Evolutionary conservation across 164 flowering plant species (phyloP), one percentile per base, ranked within the genome.

Genomic region (Nelumbo lutea): DNA sequence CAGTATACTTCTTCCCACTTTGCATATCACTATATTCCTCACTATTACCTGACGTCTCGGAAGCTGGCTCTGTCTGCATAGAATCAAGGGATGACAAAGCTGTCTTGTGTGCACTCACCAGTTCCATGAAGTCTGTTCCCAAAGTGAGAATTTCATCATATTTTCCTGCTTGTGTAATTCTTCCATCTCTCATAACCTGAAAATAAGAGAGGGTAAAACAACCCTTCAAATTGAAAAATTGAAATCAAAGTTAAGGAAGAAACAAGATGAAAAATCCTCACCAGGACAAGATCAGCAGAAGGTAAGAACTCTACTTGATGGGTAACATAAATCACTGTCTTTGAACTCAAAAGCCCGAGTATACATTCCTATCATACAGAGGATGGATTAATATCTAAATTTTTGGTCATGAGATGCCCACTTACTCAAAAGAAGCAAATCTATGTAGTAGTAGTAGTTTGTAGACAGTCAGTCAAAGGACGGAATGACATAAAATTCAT

Each of bases 141-240:
- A 85, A 84, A 75, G 66, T 79, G 2, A 89, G 88, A 70, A 95
- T 83, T 42, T 88, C 93, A 56, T 80, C 72, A 72, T 88, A 95
- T 67, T 86, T 92, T 59, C 97, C 98, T 42, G 89, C 84, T 80
- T 94, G 97, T 14, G 83, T 80, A 62, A 95, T 84, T 71, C 72
- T 81, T 50, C 98, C 98, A 77, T 85, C 96, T 82, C 80, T 83
- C 91, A 89, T 85, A 61, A 89, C 90, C 95, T 89, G 74, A 42
- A 58, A 65, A 47, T 43, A 62, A 59, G 45, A 53, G 5, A 64
- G 38, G 14, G 48, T 39, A 11, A 45, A 47, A n/a, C 8, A 7
- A 46, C 56, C 61, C 46, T 6, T 57, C 4, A 14, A 56, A 41
- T 51, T 13, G 14, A 42, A 38, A 9, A 48, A 3, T 58, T 42